A percentile compares a stretch with the other conserved stretches of the same genome.
Evolutionary conservation across 1,284 basidiomycete species (phyloP).

Genomic region (Pholiota adiposa): DNA sequence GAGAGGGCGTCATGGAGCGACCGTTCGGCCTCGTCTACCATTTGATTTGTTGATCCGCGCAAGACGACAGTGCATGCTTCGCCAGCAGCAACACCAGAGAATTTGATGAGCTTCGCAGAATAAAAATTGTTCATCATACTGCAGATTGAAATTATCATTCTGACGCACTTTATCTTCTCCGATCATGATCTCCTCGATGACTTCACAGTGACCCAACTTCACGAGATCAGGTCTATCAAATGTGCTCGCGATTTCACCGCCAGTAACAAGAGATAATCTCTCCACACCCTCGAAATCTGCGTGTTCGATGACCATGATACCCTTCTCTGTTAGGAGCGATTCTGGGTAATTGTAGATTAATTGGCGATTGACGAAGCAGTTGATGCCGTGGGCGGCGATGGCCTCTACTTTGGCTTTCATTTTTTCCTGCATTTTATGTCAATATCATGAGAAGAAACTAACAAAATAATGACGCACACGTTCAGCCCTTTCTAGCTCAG

Average conservation of each 20-base stretch:
- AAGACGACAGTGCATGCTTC: constrained; percentile 99
- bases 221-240: constrained; percentile 95
- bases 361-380: constrained; percentile 98
- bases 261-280: constrained; percentile 93
- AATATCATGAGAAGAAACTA: not conserved
- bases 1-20: constrained; percentile 98
- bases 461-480: constrained; percentile 49
- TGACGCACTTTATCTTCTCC: constrained; percentile 92
- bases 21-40: constrained; percentile 99
- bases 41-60: constrained; percentile 95
- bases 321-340: constrained; percentile 89
- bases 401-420: constrained; percentile 98
- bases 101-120: constrained; percentile 86
- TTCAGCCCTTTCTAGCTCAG: constrained; percentile 97
- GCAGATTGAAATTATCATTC: not conserved
- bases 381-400: constrained; percentile 96
- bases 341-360: constrained; percentile 99
- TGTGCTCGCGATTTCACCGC: constrained; percentile 96
- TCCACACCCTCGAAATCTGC: constrained; percentile 99
- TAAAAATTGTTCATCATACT: not conserved
- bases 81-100: constrained; percentile 97
- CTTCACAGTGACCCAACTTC: constrained; percentile 91
- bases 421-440: constrained; percentile 74
- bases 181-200: constrained; percentile 99
- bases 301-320: constrained; percentile 97